Base-by-base conservation (phyloP, 1,284 basidiomycete species). In the Cerrena zonata region DNA sequence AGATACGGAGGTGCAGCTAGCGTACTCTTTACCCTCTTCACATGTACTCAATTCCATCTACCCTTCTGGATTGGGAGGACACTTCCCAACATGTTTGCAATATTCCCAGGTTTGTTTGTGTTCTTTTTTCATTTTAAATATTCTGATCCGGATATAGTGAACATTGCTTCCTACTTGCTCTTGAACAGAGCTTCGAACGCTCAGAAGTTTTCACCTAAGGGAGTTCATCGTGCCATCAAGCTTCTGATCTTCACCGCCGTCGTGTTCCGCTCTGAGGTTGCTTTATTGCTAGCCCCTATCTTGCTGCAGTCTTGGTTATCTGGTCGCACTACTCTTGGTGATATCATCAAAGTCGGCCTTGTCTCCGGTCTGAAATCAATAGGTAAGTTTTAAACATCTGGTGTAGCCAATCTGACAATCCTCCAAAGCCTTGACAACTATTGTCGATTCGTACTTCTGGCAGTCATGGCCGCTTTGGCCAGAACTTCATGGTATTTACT, bases 41-140 rank as follows among this genome's bases (percentile, higher is more conserved):
- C 84, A 1, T 78, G 84, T 52, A 80, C 82, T 0, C 93, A 96
- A 65, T 98, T 97, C 64, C 95, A 98, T 66, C 67, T 94, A 11
- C 84, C 86, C 2, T 99, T 93, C 67, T 99, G 93, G 86, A 88
- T 91, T 69, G 84, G 92, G 2, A 74, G 95, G 43, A 96, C 95
- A 0, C 71, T 97, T 13, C 94, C 95, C 0, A 99, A 99, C 66
- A 94, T 94, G 80, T 83, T 94, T 55, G 93, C 93, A 2, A 72
- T 95, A 18, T 75, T 89, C 7, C 80, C 85, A 47, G 86, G 91
- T 94, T 56, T 47, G 78, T 64, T 34, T 15, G 19, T 45, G 34
- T 21, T 36, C 19, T 42, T 42, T 34, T 24, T 25, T 18, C 11
- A 36, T 18, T 51, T 22, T 27, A 19, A 38, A 10, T n/a, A 22